Percentiles rank a stretch among this genome's conserved stretches.
phyloP scores from a whole-genome alignment of 805 yeast species.

The Jamesozyma spencerorum region DNA sequence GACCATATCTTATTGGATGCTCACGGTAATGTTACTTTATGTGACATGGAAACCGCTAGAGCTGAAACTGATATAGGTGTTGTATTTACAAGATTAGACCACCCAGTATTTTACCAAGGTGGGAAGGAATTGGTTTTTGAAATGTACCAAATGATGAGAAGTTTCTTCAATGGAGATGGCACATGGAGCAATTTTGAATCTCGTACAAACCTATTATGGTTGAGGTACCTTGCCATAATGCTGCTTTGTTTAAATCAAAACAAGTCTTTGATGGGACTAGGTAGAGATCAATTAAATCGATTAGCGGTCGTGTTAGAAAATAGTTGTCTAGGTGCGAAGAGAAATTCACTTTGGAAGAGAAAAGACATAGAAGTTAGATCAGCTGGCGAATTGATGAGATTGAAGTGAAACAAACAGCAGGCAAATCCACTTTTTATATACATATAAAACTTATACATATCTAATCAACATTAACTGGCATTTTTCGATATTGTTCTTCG shows the following conservation, averaged over 20 bases:
- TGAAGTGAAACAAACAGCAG: conserved; percentile 7
- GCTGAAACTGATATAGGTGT: conserved; percentile 14
- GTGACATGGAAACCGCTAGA: conserved; percentile 51
- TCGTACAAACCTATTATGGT: conserved; percentile 52
- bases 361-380: conserved; percentile 14
- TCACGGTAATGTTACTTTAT: conserved; percentile 38
- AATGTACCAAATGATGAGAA: conserved; percentile 49
- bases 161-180: conserved; percentile 14
- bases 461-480: no score
- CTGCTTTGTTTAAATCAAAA: conserved; percentile 30
- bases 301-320: conserved; percentile 7
- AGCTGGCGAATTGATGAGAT: conserved; percentile 19
- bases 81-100: conserved; percentile 50
- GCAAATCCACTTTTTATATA: no score
- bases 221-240: conserved; percentile 49
- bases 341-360: conserved; percentile 9
- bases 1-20: conserved; percentile 47
- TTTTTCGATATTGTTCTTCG: no score
- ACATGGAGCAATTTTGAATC: conserved; percentile 26
- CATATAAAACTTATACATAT: no score
- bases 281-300: conserved; percentile 15
- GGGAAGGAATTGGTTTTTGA: conserved; percentile 59
- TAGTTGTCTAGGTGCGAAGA: not conserved
- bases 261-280: conserved; percentile 10
- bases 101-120: conserved; percentile 53